These are phyloP conservation scores for Penicillium chermesinum DNA, from an alignment of 495 filamentous ascomycete genomes.

Conservation along the genomic window DNA sequence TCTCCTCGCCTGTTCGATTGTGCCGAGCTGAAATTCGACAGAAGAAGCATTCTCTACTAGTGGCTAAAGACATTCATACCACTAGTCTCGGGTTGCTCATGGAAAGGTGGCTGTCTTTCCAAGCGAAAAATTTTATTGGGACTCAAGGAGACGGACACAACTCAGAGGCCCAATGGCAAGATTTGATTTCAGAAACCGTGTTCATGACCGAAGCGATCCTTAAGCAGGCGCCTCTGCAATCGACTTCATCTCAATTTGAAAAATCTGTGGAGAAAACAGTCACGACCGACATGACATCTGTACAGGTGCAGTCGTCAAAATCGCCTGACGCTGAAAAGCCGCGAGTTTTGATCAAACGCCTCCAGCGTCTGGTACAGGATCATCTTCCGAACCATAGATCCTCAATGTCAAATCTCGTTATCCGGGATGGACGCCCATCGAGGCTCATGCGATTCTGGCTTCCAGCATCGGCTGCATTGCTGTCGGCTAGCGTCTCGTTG, in stretches of 20 bases:
- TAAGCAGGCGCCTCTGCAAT: conserved; percentile 33
- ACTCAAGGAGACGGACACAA: conserved; percentile 3
- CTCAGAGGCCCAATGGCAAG: conserved; percentile 60
- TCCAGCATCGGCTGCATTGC: conserved; percentile 51
- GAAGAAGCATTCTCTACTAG: conserved; percentile 63
- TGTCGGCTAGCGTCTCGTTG: conserved; percentile 77
- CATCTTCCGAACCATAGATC: conserved; percentile 56
- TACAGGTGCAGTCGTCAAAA: conserved; percentile 22
- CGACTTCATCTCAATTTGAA: conserved; percentile 62
- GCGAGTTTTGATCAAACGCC: conserved; percentile 55
- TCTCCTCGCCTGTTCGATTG: conserved; percentile 66
- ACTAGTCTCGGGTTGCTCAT: conserved; percentile 81
- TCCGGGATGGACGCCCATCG: conserved; percentile 67
- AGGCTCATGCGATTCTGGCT: conserved; percentile 83
- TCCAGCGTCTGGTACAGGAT: conserved; percentile 58
- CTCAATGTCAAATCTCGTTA: conserved; percentile 42
- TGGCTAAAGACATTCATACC: conserved; percentile 71
- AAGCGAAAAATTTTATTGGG: conserved; percentile 35
- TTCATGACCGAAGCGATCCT: conserved; percentile 78
- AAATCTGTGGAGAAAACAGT: conserved; percentile 61
- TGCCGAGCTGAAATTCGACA: conserved; percentile 62
- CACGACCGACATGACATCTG: conserved; percentile 53
- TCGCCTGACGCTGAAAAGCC: conserved; percentile 37
- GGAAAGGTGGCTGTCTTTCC: conserved; percentile 69
- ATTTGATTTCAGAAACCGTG: conserved; percentile 64